phyloP scores from a whole-genome alignment of 78 protist species.

The Creolimax fragrantissima region DNA sequence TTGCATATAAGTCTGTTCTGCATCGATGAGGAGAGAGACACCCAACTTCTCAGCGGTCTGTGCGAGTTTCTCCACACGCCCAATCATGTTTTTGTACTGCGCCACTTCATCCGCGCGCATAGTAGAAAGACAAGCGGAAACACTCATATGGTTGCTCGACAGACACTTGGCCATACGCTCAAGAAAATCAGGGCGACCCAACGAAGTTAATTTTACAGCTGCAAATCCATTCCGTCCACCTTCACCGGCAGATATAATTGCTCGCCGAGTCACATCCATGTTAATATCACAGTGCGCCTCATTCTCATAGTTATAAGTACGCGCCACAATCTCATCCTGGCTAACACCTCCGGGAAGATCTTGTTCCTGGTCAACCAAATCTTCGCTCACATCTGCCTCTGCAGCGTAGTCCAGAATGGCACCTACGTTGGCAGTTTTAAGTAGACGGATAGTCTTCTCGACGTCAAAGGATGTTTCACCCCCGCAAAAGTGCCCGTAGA shows the following conservation, averaged over 20 bases:
- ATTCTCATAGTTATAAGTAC: conserved; percentile 9
- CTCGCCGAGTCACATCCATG: not conserved
- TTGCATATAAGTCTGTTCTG: conserved; percentile 74
- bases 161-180: not conserved
- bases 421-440: conserved; percentile 24
- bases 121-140: not conserved
- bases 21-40: conserved; percentile 57
- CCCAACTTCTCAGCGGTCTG: not conserved
- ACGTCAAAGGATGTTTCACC: conserved; percentile 33
- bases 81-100: conserved; percentile 4
- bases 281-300: conserved; percentile 37
- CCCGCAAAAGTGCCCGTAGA: conserved; percentile 63
- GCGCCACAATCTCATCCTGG: conserved; percentile 10
- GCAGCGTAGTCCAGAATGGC: conserved; percentile 67
- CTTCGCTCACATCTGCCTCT: conserved; percentile 39
- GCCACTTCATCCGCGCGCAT: not conserved
- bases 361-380: not conserved
- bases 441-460: not conserved
- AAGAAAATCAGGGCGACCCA: conserved; percentile 50
- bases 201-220: conserved; percentile 34
- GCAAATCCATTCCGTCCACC: conserved; percentile 13
- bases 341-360: conserved; percentile 1
- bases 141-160: not conserved
- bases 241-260: conserved; percentile 28
- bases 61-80: not conserved